Base-by-base conservation (phyloP, 371 early-diverging fungal genomes). In the Smittium culicis region DNA sequence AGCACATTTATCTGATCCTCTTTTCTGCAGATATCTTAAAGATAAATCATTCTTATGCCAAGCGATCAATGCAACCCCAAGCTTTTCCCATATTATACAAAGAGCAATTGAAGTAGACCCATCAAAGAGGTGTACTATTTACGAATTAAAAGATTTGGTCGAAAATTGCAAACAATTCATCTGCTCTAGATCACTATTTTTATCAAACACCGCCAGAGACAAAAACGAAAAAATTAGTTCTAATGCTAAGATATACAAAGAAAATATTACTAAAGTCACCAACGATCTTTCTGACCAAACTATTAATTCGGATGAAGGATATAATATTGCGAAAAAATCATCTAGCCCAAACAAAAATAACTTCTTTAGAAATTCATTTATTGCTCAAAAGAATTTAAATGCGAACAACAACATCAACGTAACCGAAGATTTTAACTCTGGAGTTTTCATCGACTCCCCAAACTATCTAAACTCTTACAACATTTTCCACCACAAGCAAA, bases 71-170 rank as follows among this genome's bases (percentile, higher is more conserved):
- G 88, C 92, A 64, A 84, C 89, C 0, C 78, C 73, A 60, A 85
- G 86, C 62, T 82, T 92, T 68, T 81, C 84, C 69, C 79, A 79
- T 28, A 85, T 92, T 30, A 73, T 94, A 62, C 82, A 83, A 65
- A 80, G 87, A 16, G 83, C 86, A 30, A 86, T 94, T 54, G 83
- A 84, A 63, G 69, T 88, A n/a, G 84, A 88, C 67, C 89, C 91
- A 27, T 54, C 64, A 28, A 79, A 79, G 17, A 84, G 94, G 30
- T 88, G 88, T 66, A 70, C 83, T 1, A 74, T 90, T 24, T 70
- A 79, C 11, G 86, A 88, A 68, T 79, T 89, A 33, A 72, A 76
- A 34, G 67, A 64, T 35, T 77, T 83, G n/a, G 82, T 87, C 34
- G 79, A 75, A 54, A 72, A 69, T 33, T 89, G 90, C 68, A 70